Conservation (phyloP, 208 protist genomes). For the Trypanosoma brucei region DNA sequence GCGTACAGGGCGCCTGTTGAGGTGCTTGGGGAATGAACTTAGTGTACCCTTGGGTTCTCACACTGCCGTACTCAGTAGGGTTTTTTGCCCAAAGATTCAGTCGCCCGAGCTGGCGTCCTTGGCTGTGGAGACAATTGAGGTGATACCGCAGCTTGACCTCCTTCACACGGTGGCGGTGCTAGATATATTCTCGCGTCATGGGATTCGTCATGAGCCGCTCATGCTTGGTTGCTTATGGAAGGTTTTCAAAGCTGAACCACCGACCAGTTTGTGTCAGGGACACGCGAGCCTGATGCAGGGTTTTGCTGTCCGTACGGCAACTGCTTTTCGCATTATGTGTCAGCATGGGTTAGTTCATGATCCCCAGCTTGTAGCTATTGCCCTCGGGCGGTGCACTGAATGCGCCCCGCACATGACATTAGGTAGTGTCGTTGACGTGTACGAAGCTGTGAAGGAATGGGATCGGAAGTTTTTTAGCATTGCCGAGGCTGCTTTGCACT, state of each 20-base stretch:
- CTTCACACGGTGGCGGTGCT: conserved; percentile 10
- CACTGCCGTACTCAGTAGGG: conserved; percentile 10
- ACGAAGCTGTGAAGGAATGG: conserved; percentile 42
- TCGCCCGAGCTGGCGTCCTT: conserved; percentile 20
- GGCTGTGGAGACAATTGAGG: conserved; percentile 7
- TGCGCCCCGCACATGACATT: conserved; percentile 36
- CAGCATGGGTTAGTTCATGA: conserved; percentile 52
- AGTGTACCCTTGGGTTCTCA: not conserved
- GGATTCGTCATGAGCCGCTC: conserved; percentile 60
- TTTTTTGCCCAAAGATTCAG: conserved; percentile 20
- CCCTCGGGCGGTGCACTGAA: conserved; percentile 68
- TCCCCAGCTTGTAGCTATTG: conserved; percentile 58
- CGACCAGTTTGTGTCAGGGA: not conserved
- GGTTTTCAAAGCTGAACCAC: conserved; percentile 50
- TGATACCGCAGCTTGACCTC: conserved; percentile 10
- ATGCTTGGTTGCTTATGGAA: conserved; percentile 58
- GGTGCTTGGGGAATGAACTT: conserved; percentile 15
- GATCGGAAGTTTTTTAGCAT: conserved; percentile 63
- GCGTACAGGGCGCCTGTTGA: conserved; percentile 6
- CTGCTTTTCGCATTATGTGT: conserved; percentile 48
- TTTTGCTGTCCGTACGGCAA: conserved; percentile 42
- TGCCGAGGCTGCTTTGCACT: conserved; percentile 50
- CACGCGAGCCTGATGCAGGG: not conserved
- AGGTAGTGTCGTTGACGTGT: conserved; percentile 36
- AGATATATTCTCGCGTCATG: conserved; percentile 21